phyloP scores from a whole-genome alignment of 208 protist species.

The Leishmania turanica region DNA sequence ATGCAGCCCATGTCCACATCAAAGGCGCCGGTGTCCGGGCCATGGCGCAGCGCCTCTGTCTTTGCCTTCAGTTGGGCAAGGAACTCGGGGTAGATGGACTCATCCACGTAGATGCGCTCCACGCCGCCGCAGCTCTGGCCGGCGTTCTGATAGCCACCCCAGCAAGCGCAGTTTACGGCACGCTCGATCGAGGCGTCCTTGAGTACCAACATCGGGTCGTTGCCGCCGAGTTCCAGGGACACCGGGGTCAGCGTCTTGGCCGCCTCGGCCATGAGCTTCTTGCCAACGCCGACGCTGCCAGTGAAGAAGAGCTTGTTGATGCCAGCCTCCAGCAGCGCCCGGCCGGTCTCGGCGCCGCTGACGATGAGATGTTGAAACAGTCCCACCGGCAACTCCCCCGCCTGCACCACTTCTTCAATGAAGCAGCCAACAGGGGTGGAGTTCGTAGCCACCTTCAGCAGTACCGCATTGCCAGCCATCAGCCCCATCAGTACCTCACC shows the following conservation, averaged over 20 bases:
- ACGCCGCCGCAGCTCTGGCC: constrained; percentile 83
- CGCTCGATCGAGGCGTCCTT: constrained; percentile 77
- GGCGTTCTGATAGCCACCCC: constrained; percentile 81
- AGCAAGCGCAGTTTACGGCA: constrained; percentile 80
- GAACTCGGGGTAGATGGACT: constrained; percentile 73
- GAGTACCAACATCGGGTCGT: constrained; percentile 83
- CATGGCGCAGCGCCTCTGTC: constrained; percentile 76
- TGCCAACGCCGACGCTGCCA: constrained; percentile 80
- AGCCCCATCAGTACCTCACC: constrained; percentile 80
- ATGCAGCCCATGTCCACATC: constrained; percentile 77
- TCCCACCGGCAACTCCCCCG: constrained; percentile 54
- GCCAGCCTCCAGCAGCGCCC: constrained; percentile 46
- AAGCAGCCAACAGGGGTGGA: constrained; percentile 60
- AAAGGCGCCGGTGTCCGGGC: constrained; percentile 48
- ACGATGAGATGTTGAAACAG: constrained; percentile 72
- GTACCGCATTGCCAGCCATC: constrained; percentile 82
- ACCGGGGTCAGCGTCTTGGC: constrained; percentile 77
- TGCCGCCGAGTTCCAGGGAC: constrained; percentile 86
- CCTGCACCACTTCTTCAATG: constrained; percentile 63
- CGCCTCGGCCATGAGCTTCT: constrained; percentile 73
- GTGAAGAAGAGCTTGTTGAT: constrained; percentile 90
- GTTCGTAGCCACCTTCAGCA: constrained; percentile 78
- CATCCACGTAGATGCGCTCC: constrained; percentile 79
- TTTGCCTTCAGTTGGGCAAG: constrained; percentile 61
- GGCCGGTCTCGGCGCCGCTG: constrained; percentile 40